Conservation (phyloP, 2,329 filamentous ascomycete genomes). For the Neopestalotiopsis clavispora region DNA sequence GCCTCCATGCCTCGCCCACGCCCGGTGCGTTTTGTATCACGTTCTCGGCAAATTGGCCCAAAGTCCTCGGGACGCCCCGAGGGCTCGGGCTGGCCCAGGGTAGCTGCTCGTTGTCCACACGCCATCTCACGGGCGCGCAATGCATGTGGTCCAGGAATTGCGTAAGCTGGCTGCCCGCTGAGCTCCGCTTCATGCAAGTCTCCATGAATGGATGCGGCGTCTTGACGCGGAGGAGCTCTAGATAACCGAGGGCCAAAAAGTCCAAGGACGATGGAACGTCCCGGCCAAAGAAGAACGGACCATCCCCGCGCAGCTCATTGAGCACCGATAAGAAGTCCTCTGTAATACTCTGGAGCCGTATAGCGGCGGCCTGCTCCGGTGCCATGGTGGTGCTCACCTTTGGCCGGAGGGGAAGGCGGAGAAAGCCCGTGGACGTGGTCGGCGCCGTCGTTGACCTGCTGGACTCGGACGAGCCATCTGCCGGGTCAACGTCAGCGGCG, state of each 20-base stretch:
- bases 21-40: conserved; percentile 37
- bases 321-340: conserved; percentile 75
- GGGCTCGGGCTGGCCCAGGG: conserved; percentile 27
- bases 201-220: conserved; percentile 52
- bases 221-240: conserved; percentile 70
- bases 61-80: conserved; percentile 22
- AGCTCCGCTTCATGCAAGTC: conserved; percentile 29
- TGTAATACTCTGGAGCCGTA: conserved; percentile 76
- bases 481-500: conserved; percentile 60
- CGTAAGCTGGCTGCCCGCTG: conserved; percentile 27
- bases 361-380: conserved; percentile 73
- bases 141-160: conserved; percentile 27
- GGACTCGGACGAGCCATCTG: conserved; percentile 35
- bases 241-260: conserved; percentile 80
- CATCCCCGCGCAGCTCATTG: conserved; percentile 62
- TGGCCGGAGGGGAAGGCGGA: conserved; percentile 36
- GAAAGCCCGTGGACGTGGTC: conserved; percentile 38
- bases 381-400: conserved; percentile 52
- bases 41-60: conserved; percentile 36
- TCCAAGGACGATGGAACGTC: conserved; percentile 67
- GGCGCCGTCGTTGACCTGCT: conserved; percentile 36
- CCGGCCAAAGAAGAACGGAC: conserved; percentile 56
- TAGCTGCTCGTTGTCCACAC: conserved; percentile 19
- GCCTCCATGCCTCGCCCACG: conserved; percentile 39
- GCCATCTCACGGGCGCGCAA: conserved; percentile 10